These are phyloP conservation scores for Talaromyces wortmannii DNA, from an alignment of 495 filamentous ascomycete species.

Conservation along the genomic window DNA sequence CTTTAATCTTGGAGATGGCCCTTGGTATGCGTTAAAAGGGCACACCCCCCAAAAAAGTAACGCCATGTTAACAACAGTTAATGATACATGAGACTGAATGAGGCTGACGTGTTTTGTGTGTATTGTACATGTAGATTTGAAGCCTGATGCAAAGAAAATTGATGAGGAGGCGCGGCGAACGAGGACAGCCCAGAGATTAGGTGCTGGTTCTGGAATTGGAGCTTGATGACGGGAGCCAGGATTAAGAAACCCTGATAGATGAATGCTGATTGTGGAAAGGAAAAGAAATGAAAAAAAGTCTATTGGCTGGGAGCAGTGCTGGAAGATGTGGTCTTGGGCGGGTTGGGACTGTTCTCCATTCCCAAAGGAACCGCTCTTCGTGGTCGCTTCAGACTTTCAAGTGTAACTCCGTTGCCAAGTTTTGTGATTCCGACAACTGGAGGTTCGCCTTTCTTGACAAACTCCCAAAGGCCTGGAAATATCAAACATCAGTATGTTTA, in stretches of 20 bases:
- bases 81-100: not conserved
- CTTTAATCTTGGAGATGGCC: not conserved
- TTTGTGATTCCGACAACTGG: conserved; percentile 93
- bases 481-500: not conserved
- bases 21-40: not conserved
- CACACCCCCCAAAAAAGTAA: not conserved
- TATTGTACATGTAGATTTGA: conserved; percentile 38
- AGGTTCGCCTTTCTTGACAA: conserved; percentile 87
- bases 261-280: conserved; percentile 7
- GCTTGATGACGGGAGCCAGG: conserved; percentile 9
- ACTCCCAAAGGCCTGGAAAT: conserved; percentile 75
- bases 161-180: conserved; percentile 28
- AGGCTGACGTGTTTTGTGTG: conserved; percentile 12
- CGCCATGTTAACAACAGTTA: too few relatives aligned
- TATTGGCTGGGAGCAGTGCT: conserved; percentile 34
- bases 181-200: conserved; percentile 56
- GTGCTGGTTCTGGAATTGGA: conserved; percentile 48
- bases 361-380: conserved; percentile 56
- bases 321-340: conserved; percentile 30
- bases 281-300: conserved; percentile 10
- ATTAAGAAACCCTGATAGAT: conserved; percentile 15
- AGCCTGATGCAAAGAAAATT: conserved; percentile 21
- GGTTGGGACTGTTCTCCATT: conserved; percentile 20
- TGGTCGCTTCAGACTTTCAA: conserved; percentile 71
- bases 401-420: conserved; percentile 68